Conservation (phyloP, 306 rosid genomes). For the Prunus armeniaca region DNA sequence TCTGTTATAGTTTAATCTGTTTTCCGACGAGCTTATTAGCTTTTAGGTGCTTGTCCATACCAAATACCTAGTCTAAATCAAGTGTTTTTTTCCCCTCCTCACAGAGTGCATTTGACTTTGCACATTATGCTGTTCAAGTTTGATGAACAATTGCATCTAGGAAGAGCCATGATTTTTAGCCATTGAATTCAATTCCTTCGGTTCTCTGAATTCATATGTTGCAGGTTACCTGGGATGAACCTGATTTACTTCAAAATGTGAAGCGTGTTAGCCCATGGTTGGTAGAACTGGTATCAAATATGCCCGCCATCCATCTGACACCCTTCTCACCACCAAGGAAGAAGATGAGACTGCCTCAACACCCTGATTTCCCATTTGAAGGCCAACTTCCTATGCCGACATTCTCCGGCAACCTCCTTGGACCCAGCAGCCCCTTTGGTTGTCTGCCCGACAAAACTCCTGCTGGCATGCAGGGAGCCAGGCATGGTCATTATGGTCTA, state of each 20-base stretch:
- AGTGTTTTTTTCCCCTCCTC: too few relatives aligned
- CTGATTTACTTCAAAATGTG: slow-evolving; percentile 88
- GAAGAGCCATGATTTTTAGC: not conserved
- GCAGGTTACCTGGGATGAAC: slow-evolving; percentile 96
- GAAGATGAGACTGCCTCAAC: slow-evolving; percentile 66
- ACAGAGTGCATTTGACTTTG: too few relatives aligned
- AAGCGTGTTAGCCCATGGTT: slow-evolving; percentile 90
- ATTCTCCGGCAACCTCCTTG: slow-evolving; percentile 55
- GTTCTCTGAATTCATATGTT: slow-evolving; percentile 21
- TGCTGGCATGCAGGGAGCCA: slow-evolving; percentile 99
- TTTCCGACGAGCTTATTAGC: not conserved
- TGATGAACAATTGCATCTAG: not conserved
- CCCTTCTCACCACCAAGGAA: slow-evolving; percentile 82
- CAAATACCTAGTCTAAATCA: too few relatives aligned
- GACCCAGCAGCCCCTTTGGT: slow-evolving; percentile 56
- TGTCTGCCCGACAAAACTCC: slow-evolving; percentile 75
- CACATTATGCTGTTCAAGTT: not conserved
- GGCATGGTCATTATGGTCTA: slow-evolving; percentile 88
- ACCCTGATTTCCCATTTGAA: slow-evolving; percentile 64
- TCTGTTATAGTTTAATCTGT: not conserved
- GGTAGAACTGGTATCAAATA: slow-evolving; percentile 76
- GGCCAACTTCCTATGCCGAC: slow-evolving; percentile 54
- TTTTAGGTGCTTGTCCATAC: not conserved
- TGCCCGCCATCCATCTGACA: slow-evolving; percentile 70
- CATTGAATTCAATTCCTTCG: slow-evolving; percentile 7